Evolutionary conservation across 1,139 yeast genomes (phyloP).

Genomic region (Eremothecium cymbalariae): DNA sequence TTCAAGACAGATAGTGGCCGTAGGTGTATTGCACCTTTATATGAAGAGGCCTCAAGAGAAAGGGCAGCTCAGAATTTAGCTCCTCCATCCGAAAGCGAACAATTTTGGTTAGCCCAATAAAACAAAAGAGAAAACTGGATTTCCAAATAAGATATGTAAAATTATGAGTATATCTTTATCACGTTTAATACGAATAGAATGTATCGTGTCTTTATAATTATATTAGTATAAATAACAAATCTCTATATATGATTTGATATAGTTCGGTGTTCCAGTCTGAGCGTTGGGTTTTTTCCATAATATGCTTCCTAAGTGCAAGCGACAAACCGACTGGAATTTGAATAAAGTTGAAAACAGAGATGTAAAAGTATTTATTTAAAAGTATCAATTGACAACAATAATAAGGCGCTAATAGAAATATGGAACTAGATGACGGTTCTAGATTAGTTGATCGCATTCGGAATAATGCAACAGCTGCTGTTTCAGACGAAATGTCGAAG

Average conservation of each 20-base stretch:
- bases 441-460: conserved; percentile 1
- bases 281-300: too few species aligned
- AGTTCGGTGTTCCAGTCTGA: too few species aligned
- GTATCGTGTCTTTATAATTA: background rate
- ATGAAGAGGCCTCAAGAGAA: conserved; percentile 56
- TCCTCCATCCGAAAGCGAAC: conserved; percentile 3
- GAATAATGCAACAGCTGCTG: background rate
- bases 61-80: conserved; percentile 11
- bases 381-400: too few species aligned
- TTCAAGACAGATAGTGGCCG: conserved; percentile 91
- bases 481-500: background rate
- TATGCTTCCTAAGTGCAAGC: too few species aligned
- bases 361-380: too few species aligned
- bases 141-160: background rate
- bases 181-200: background rate
- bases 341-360: too few species aligned
- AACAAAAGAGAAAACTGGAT: background rate
- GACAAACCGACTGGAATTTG: too few species aligned
- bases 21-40: conserved; percentile 64
- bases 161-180: background rate
- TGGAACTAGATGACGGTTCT: conserved; percentile 3
- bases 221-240: too few species aligned
- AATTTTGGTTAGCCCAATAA: conserved; percentile 2
- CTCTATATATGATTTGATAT: too few species aligned
- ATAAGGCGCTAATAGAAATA: too few species aligned